Conservation (phyloP, 768 basidiomycete genomes). For the Astraeus odoratus region DNA sequence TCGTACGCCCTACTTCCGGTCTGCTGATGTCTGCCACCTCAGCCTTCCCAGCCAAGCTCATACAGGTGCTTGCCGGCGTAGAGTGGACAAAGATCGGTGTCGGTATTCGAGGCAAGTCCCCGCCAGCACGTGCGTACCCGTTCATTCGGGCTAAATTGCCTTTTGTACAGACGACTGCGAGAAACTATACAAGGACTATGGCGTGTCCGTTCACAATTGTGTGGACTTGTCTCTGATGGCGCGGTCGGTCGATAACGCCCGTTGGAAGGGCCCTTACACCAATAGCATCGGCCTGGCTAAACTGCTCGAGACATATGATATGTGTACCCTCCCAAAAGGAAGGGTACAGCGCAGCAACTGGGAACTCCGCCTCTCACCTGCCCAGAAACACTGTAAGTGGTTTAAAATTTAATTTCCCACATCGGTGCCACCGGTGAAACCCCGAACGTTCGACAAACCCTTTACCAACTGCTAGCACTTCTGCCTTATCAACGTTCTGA, state of each 20-base stretch:
- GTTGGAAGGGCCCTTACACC: conserved; percentile 69
- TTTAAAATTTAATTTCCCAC: not conserved
- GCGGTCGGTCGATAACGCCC: conserved; percentile 58
- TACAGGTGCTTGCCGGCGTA: conserved; percentile 44
- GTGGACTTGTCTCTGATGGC: conserved; percentile 70
- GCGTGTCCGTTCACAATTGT: conserved; percentile 39
- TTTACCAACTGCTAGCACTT: not conserved
- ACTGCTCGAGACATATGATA: conserved; percentile 56
- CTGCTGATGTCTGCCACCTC: not conserved
- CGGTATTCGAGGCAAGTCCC: conserved; percentile 54
- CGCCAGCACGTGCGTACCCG: not conserved
- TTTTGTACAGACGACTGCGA: conserved; percentile 49
- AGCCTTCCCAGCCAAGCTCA: conserved; percentile 52
- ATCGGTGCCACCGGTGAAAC: too few species aligned
- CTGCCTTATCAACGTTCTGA: conserved; percentile 7
- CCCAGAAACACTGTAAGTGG: conserved; percentile 56
- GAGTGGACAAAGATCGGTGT: conserved; percentile 64
- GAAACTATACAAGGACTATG: conserved; percentile 50
- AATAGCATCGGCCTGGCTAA: conserved; percentile 55
- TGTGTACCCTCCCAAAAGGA: conserved; percentile 48
- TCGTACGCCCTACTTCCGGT: not conserved
- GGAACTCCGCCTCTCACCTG: conserved; percentile 41
- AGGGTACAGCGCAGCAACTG: conserved; percentile 62
- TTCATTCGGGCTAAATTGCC: conserved; percentile 1
- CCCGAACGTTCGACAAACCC: not conserved